Evolutionary conservation across 805 yeast genomes (phyloP).

Genomic region (Middelhovenomyces tepae): DNA sequence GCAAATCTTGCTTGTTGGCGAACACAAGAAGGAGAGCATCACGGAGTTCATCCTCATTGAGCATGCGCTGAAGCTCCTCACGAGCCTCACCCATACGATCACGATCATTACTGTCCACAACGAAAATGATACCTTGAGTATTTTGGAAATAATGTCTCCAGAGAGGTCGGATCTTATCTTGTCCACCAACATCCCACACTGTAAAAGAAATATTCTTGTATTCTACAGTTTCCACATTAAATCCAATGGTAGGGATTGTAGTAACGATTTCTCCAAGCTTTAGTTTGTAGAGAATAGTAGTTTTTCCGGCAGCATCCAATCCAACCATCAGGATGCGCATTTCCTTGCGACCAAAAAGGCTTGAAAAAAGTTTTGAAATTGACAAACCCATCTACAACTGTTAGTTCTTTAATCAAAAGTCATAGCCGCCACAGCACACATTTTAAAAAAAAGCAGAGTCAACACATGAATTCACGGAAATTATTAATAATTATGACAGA

Average conservation of each 20-base stretch:
- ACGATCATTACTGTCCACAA: conserved; percentile 96
- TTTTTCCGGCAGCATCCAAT: conserved; percentile 97
- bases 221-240: conserved; percentile 96
- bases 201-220: conserved; percentile 94
- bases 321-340: conserved; percentile 99
- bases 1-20: conserved; percentile 98
- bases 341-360: conserved; percentile 95
- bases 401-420: conserved; percentile 2
- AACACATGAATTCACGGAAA: no score
- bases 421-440: conserved; percentile 7
- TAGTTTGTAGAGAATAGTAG: conserved; percentile 90
- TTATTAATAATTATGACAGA: no score
- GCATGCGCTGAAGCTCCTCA: conserved; percentile 96
- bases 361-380: conserved; percentile 86
- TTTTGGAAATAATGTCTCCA: conserved; percentile 99
- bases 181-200: conserved; percentile 99
- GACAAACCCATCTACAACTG: conserved; percentile 77
- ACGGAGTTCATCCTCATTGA: conserved; percentile 96
- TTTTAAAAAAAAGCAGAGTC: conserved; percentile 4
- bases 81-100: conserved; percentile 97
- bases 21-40: conserved; percentile 91
- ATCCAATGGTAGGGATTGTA: conserved; percentile 94
- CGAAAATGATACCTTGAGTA: conserved; percentile 97
- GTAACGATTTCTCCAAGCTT: conserved; percentile 94
- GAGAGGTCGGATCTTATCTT: conserved; percentile 95